phyloP scores from a whole-genome alignment of 176 grass and related monocot species.

The Guadua angustifolia region DNA sequence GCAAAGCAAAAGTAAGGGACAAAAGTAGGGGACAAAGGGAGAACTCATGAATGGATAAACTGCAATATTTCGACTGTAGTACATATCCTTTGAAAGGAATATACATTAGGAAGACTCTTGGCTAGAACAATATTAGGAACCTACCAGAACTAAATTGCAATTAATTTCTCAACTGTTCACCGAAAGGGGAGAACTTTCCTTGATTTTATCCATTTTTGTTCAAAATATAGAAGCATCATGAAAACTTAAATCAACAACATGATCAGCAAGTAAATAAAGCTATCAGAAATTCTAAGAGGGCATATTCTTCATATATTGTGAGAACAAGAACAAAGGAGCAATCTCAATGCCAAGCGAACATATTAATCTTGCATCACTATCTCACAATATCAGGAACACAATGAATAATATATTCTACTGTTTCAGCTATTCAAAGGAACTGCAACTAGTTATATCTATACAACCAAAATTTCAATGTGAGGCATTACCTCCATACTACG shows the following conservation, averaged over 20 bases:
- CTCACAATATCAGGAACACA: too few species aligned
- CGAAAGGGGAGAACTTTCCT: not conserved
- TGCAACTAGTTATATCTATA: too few species aligned
- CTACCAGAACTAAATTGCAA: not conserved
- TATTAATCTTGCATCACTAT: constrained; percentile 2
- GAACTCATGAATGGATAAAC: not conserved
- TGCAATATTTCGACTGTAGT: not conserved
- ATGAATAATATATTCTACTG: too few species aligned
- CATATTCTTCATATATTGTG: not conserved
- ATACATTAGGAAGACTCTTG: constrained; percentile 2
- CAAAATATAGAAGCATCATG: not conserved
- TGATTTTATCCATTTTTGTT: not conserved
- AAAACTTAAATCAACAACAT: not conserved
- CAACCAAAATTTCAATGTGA: too few species aligned
- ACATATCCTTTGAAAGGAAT: constrained; percentile 18
- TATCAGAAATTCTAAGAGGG: not conserved
- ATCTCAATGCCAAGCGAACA: not conserved
- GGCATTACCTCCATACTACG: too few species aligned
- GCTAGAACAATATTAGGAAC: not conserved
- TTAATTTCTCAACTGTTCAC: not conserved
- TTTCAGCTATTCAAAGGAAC: too few species aligned
- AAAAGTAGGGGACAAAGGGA: constrained; percentile 21
- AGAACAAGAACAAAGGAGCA: constrained; percentile 1
- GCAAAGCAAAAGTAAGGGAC: not conserved
- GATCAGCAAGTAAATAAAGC: not conserved